A percentile compares a stretch with the other conserved stretches of the same genome.
These are phyloP conservation scores for Rhododendron simsii DNA, from an alignment of 148 eudicot genomes.

Conservation along the genomic window DNA sequence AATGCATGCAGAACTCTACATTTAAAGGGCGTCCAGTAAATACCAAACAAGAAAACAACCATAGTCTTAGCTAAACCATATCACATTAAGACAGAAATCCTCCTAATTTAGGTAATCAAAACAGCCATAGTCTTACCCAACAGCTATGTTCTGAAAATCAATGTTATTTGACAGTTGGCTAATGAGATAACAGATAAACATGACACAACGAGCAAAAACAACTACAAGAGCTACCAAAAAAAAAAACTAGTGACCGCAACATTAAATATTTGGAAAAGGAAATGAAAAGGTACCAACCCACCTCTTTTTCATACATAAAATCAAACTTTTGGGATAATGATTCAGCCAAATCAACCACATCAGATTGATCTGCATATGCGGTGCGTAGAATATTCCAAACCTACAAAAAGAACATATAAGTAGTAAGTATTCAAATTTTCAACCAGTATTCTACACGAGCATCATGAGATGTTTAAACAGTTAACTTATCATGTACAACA, in stretches of 20 bases:
- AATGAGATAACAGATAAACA: not conserved
- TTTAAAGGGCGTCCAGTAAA: not conserved
- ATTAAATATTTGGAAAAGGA: not conserved
- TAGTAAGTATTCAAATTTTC: conserved; percentile 1
- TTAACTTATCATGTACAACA: not conserved
- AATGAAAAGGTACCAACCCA: conserved; percentile 14
- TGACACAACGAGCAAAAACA: not conserved
- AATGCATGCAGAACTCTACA: not conserved
- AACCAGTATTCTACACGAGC: not conserved
- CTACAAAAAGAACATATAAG: conserved; percentile 27
- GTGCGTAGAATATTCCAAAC: conserved; percentile 48
- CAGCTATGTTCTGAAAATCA: not conserved
- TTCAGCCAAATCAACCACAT: conserved; percentile 34
- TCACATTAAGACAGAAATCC: not conserved
- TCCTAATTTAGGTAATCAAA: not conserved
- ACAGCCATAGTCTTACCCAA: not conserved
- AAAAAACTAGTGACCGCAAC: not conserved
- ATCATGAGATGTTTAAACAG: not conserved
- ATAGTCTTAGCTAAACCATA: not conserved
- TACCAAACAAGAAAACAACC: not conserved
- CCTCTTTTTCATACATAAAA: conserved; percentile 48
- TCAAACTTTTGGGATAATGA: conserved; percentile 31
- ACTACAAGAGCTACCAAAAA: not conserved
- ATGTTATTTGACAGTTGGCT: not conserved
- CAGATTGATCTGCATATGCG: conserved; percentile 34